A percentile compares a stretch with the other conserved stretches of the same genome.
These are phyloP conservation scores for Diaporthe sp. DNA, from an alignment of 2,329 filamentous ascomycete species.

Conservation along the genomic window DNA sequence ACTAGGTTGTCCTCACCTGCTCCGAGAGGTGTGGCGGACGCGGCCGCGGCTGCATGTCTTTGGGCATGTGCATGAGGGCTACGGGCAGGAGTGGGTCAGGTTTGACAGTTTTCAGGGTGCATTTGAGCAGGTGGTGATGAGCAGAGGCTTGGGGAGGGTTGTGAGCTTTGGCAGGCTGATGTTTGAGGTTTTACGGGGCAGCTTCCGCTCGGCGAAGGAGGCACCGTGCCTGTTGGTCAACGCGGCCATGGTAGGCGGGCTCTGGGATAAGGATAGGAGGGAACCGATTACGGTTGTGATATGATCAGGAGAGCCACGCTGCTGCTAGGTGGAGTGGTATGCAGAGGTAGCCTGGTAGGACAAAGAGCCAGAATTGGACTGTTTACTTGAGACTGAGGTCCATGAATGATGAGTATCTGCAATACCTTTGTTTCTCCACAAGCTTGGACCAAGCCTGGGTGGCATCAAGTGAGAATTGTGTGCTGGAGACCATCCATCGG, in stretches of 20 bases:
- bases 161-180: background rate
- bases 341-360: no score
- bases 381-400: background rate
- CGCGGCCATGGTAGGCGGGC: slow-evolving; percentile 2
- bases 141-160: background rate
- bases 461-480: background rate
- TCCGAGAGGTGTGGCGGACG: slow-evolving; percentile 45
- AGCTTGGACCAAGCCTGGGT: background rate
- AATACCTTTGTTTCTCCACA: background rate
- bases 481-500: no score
- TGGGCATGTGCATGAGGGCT: slow-evolving; percentile 48
- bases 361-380: background rate
- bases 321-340: background rate
- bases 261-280: slow-evolving; percentile 14
- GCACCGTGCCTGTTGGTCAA: slow-evolving; percentile 1
- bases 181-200: background rate
- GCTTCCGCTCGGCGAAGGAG: background rate
- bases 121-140: slow-evolving; percentile 2
- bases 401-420: background rate
- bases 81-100: background rate
- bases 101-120: slow-evolving; percentile 1
- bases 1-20: slow-evolving; percentile 42
- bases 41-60: slow-evolving; percentile 48
- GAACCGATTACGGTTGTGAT: background rate
- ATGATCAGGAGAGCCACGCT: background rate